Base-by-base conservation (phyloP, 139 green algal species). In the Chlamydomonas sp. region DNA sequence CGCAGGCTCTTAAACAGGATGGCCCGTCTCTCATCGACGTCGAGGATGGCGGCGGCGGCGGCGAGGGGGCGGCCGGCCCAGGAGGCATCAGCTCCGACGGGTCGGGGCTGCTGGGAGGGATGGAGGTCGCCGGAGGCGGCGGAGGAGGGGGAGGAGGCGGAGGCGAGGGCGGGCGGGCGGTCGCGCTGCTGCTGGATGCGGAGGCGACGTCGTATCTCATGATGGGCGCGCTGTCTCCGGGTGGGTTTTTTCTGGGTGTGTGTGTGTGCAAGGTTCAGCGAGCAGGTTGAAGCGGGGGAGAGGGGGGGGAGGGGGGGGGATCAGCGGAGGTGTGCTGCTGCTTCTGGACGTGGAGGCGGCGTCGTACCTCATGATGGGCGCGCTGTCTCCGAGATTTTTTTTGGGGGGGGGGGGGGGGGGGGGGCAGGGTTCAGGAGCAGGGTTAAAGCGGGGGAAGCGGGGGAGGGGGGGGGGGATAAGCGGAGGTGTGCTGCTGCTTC, bases 351-450 rank as follows among this genome's bases (percentile, higher is more conserved):
- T 89, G 1, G 90, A 96, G 72, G 87, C 88, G 0, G 96, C 90
- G 0, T 88, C 79, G 1, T 96, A 87, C 77, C 80, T 96, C 5
- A 96, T 96, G 90, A 96, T 96, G 90, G 90, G 90, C 1, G 87
- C 86, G 0, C 81, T 96, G 20, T 91, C 86, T n/a, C 80, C 83
- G 61, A 81, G 85, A 89, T 58, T 20, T 16, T 28, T 30, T 48
- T 13, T 67, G 59, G 6, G 10, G 59, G 26, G 59, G 38, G 10
- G 24, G 36, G 50, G 62, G 62, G 35, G 35, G 50, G 36, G 16
- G 13, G 54, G 20, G 6, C n/a, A 63, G 54, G 54, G 20, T 63
- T 63, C 16, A 24, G 16, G 24, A 48, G 58, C 6, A 30, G 6
- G 13, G 13, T 10, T 63, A 35, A 10, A 16, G 29, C 54, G 38